phyloP scores from a whole-genome alignment of 75 land plant genomes.

The Pinus albicaulis region DNA sequence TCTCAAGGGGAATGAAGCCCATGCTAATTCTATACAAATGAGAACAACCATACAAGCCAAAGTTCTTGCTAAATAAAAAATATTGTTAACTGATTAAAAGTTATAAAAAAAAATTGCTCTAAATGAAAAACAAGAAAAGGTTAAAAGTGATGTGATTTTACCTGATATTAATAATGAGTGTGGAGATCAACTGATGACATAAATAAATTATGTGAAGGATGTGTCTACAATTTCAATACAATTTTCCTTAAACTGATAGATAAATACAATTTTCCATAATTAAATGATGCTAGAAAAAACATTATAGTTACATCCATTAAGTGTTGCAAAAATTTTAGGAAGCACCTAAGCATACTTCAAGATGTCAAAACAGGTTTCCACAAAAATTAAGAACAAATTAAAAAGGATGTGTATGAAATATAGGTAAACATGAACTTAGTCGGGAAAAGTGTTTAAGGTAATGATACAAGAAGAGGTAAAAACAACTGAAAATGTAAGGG shows the following conservation, averaged over 20 bases:
- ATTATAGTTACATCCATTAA: too few relatives aligned
- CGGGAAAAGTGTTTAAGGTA: too few relatives aligned
- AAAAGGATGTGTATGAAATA: too few relatives aligned
- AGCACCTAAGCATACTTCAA: too few relatives aligned
- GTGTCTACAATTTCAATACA: conserved; percentile 60
- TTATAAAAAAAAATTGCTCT: background rate
- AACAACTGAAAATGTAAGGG: too few relatives aligned
- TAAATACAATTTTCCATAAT: too few relatives aligned
- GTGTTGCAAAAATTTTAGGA: too few relatives aligned
- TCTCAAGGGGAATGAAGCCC: background rate
- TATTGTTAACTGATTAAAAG: background rate
- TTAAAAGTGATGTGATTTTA: conserved; percentile 10
- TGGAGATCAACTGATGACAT: conserved; percentile 97
- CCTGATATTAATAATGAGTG: conserved; percentile 95
- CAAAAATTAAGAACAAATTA: too few relatives aligned
- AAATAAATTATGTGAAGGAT: conserved; percentile 90
- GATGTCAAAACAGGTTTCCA: too few relatives aligned
- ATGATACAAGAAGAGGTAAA: too few relatives aligned
- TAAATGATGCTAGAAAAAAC: too few relatives aligned
- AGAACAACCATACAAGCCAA: background rate
- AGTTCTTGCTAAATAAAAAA: background rate
- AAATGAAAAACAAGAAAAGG: background rate
- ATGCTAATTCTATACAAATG: background rate
- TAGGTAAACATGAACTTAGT: too few relatives aligned
- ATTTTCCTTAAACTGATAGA: background rate